Percentiles rank a stretch among this genome's conserved stretches.
Conservation (phyloP, 1,284 basidiomycete species). For the Coniferiporia weirii region DNA sequence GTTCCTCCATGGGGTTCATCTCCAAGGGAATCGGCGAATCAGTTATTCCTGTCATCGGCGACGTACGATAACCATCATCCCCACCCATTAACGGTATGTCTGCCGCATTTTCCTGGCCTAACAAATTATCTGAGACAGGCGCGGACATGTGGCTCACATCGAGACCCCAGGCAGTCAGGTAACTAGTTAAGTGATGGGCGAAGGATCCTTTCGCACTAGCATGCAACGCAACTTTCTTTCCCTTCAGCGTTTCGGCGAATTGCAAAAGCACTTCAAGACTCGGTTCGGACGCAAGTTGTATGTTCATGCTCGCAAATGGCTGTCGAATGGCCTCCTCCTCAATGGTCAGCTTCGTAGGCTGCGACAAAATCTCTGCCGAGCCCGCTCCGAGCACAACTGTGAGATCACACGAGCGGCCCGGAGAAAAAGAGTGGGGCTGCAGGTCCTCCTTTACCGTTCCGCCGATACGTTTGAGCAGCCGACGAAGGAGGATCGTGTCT, state of each 20-base stretch:
- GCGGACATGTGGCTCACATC: slow-evolving; percentile 82
- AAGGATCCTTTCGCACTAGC: slow-evolving; percentile 81
- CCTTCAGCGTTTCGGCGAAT: slow-evolving; percentile 78
- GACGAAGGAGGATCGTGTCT: slow-evolving; percentile 56
- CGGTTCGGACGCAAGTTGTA: slow-evolving; percentile 61
- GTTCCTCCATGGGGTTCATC: slow-evolving; percentile 12
- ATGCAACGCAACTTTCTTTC: slow-evolving; percentile 77
- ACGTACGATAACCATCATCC: slow-evolving; percentile 10
- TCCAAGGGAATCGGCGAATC: slow-evolving; percentile 14
- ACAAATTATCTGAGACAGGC: slow-evolving; percentile 39
- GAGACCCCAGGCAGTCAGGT: slow-evolving; percentile 91
- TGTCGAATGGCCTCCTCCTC: slow-evolving; percentile 43
- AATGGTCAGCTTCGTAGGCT: slow-evolving; percentile 30
- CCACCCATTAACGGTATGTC: slow-evolving; percentile 18
- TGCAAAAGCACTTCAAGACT: slow-evolving; percentile 68
- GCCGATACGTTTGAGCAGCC: slow-evolving; percentile 62
- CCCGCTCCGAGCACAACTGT: slow-evolving; percentile 52
- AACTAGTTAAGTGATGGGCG: slow-evolving; percentile 85
- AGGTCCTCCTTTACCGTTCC: slow-evolving; percentile 53
- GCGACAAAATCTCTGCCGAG: slow-evolving; percentile 31
- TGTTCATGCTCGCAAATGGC: slow-evolving; percentile 34
- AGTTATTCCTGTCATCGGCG: slow-evolving; percentile 15
- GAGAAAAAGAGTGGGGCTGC: slow-evolving; percentile 35
- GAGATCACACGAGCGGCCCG: slow-evolving; percentile 51
- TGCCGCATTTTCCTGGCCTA: slow-evolving; percentile 19